phyloP scores from a whole-genome alignment of 805 yeast genomes.

The Saccharomycopsis synnaedendra region DNA sequence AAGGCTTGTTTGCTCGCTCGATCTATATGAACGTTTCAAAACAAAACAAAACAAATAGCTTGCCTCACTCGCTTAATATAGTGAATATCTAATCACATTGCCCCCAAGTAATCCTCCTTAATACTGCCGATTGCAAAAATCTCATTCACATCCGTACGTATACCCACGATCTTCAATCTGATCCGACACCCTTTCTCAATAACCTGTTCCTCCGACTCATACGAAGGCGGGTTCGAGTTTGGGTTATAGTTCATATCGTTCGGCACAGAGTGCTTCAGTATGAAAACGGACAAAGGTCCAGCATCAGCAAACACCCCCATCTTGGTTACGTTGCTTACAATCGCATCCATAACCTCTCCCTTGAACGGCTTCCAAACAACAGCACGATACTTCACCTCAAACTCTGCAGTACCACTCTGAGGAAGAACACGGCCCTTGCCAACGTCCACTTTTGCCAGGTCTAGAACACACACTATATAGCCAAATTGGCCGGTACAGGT shows the following conservation, averaged over 20 bases:
- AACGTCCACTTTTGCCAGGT: slow-evolving; percentile 87
- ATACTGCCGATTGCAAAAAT: slow-evolving; percentile 97
- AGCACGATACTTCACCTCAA: slow-evolving; percentile 91
- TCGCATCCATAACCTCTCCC: slow-evolving; percentile 97
- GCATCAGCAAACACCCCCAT: slow-evolving; percentile 98
- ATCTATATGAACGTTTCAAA: not conserved
- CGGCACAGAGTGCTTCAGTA: slow-evolving; percentile 90
- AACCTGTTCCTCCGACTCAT: slow-evolving; percentile 87
- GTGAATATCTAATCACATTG: slow-evolving; percentile 28
- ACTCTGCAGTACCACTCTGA: slow-evolving; percentile 88
- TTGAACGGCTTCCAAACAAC: slow-evolving; percentile 98
- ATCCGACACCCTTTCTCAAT: slow-evolving; percentile 91
- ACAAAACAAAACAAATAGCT: not conserved
- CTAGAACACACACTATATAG: slow-evolving; percentile 90
- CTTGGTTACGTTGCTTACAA: slow-evolving; percentile 85
- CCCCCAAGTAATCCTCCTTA: slow-evolving; percentile 95
- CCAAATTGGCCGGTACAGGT: slow-evolving; percentile 99
- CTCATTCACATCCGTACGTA: slow-evolving; percentile 93
- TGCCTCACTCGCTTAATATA: not conserved
- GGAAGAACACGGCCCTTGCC: slow-evolving; percentile 91
- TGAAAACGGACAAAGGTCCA: slow-evolving; percentile 91
- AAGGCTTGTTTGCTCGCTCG: too few relatives aligned
- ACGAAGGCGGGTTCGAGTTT: slow-evolving; percentile 96
- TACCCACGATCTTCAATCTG: slow-evolving; percentile 92
- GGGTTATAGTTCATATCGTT: slow-evolving; percentile 90